Percentiles rank a stretch among this genome's conserved stretches.
Conservation (phyloP, 371 early-diverging fungal species). For the Mucor indicus region DNA sequence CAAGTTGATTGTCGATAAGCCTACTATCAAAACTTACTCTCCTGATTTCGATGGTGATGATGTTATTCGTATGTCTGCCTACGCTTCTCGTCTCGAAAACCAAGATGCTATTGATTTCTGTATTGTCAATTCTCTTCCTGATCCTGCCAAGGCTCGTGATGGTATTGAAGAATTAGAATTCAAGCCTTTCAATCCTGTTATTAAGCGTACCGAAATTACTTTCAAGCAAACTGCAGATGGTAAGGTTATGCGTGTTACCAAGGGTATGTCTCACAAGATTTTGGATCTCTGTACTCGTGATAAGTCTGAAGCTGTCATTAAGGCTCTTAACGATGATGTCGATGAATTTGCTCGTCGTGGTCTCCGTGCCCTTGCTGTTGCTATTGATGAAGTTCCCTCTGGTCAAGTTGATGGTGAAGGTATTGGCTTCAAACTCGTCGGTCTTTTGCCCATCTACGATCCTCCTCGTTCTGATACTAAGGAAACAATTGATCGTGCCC, state of each 20-base stretch:
- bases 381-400: conserved; percentile 59
- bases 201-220: conserved; percentile 84
- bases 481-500: conserved; percentile 81
- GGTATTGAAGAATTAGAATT: conserved; percentile 70
- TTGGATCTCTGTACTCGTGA: conserved; percentile 68
- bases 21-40: conserved; percentile 60
- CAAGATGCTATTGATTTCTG: conserved; percentile 78
- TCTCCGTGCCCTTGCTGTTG: conserved; percentile 79
- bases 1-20: conserved; percentile 74
- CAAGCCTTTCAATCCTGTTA: conserved; percentile 84
- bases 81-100: conserved; percentile 69
- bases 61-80: conserved; percentile 59
- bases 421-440: conserved; percentile 54
- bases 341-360: conserved; percentile 77
- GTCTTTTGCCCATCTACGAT: conserved; percentile 81
- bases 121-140: conserved; percentile 62
- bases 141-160: conserved; percentile 55
- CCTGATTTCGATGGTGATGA: conserved; percentile 52
- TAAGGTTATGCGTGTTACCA: conserved; percentile 61
- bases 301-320: conserved; percentile 54
- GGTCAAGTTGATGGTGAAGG: conserved; percentile 40
- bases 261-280: conserved; percentile 75
- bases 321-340: conserved; percentile 60
- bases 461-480: conserved; percentile 83
- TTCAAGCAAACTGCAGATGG: conserved; percentile 58